phyloP scores from a whole-genome alignment of 1,139 yeast genomes.

The Casaregolazyma suthepensis region DNA sequence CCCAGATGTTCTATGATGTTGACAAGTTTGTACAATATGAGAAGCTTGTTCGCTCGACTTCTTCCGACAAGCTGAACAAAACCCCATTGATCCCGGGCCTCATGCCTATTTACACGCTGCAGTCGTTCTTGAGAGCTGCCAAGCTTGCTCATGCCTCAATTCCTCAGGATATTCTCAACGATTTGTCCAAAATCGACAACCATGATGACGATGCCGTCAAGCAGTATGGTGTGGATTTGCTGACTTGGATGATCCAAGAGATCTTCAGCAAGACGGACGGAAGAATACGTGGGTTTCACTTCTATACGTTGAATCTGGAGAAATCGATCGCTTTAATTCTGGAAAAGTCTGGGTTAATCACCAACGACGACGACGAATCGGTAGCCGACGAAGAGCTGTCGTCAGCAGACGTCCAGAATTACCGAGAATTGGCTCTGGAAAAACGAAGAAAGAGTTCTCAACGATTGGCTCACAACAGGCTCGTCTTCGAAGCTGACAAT shows the following conservation, averaged over 20 bases:
- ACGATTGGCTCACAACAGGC: slow-evolving; percentile 40
- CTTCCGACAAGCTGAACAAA: slow-evolving; percentile 39
- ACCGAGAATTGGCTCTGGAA: slow-evolving; percentile 10
- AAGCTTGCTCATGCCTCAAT: slow-evolving; percentile 85
- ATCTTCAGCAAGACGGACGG: slow-evolving; percentile 49
- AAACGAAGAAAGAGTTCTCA: slow-evolving; percentile 44
- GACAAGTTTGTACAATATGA: slow-evolving; percentile 52
- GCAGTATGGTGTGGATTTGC: slow-evolving; percentile 68
- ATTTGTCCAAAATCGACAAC: slow-evolving; percentile 51
- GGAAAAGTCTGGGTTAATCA: slow-evolving; percentile 44
- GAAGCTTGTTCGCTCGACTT: slow-evolving; percentile 37
- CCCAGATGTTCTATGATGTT: slow-evolving; percentile 76
- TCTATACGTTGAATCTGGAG: slow-evolving; percentile 84
- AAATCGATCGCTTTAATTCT: slow-evolving; percentile 84
- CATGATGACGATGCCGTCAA: slow-evolving; percentile 84
- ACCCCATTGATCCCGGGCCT: slow-evolving; percentile 80
- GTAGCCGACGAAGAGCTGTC: slow-evolving; percentile 17
- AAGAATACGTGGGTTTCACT: slow-evolving; percentile 70
- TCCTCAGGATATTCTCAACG: slow-evolving; percentile 50
- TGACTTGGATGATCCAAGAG: slow-evolving; percentile 56
- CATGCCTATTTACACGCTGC: slow-evolving; percentile 93
- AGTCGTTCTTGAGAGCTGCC: slow-evolving; percentile 81
- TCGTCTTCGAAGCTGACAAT: slow-evolving; percentile 35
- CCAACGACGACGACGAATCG: slow-evolving; percentile 17
- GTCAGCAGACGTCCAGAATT: slow-evolving; percentile 23